Evolutionary conservation across 2,329 filamentous ascomycete genomes (phyloP), one percentile per base, ranked within the genome.

Genomic region (Aspergillus transmontanensis): DNA sequence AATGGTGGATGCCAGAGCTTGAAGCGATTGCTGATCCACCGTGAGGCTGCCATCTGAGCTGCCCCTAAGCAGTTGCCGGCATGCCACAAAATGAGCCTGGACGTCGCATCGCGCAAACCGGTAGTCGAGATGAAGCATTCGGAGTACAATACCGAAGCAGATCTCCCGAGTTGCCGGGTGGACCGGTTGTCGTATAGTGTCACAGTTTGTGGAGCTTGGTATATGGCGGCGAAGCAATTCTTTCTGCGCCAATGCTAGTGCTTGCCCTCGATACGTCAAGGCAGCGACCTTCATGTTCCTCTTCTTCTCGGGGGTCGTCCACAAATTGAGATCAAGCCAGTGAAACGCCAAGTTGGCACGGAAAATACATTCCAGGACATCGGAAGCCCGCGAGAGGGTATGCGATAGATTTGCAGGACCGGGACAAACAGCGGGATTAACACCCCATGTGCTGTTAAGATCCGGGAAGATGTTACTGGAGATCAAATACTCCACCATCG

Each of bases 81-180:
- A 58, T 45, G 56, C 56, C 21, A 43, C 43, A 19, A 58, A 58
- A 36, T 58, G 56, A 6, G 56, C 14, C 2, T 48, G 23, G 12
- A 58, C 43, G 12, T 48, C 45, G 6, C 43, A 48, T 21, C 43
- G 41, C 12, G 56, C 41, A 58, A 46, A 58, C 3, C 56, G 56
- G 43, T 58, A 58, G 11, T 58, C 56, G 9, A 58, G 56, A 21
- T 58, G 56, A 16, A 58, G 41, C 30, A 58, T n/a, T 36, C 56
- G 56, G 9, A 58, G 23, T 3, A 58, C 56, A 12, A 58, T 58
- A n/a, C 56, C 28, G 12, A 58, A 58, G 26, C 16, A n/a, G 4
- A 41, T 36, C 28, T 58, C 56, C 3, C 56, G 28, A 19, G 45
- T 21, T 23, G 43, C 10, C 26, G 12, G 56, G n/a, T 39, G 6